phyloP scores from a whole-genome alignment of 164 flowering plant species.

The Chloranthus sessilifolius region DNA sequence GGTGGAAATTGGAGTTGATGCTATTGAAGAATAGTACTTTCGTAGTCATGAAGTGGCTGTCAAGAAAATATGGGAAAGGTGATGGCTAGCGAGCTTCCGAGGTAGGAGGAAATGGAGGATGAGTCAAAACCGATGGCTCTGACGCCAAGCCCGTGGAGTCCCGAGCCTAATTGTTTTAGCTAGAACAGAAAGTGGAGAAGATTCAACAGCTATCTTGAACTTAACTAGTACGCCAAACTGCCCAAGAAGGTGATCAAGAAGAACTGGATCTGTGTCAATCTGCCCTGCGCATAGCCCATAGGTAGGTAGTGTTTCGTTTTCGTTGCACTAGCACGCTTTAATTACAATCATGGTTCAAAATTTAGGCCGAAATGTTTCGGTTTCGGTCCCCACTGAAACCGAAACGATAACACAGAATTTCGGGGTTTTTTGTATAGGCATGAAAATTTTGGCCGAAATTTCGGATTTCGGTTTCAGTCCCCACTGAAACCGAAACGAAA shows the following conservation, averaged over 20 bases:
- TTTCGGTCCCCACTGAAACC: too few species aligned
- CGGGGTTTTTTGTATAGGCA: too few species aligned
- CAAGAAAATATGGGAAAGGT: constrained; percentile 68
- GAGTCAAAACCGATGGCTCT: constrained; percentile 69
- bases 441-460: too few species aligned
- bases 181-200: constrained; percentile 43
- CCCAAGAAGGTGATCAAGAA: constrained; percentile 75
- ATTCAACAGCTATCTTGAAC: too few species aligned
- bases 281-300: too few species aligned
- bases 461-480: too few species aligned
- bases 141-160: constrained; percentile 65
- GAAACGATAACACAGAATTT: too few species aligned
- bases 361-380: too few species aligned
- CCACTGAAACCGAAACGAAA: too few species aligned
- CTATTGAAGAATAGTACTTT: constrained; percentile 47
- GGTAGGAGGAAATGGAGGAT: constrained; percentile 70
- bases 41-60: constrained; percentile 38
- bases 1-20: constrained; percentile 50
- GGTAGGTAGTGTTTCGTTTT: constrained; percentile 51
- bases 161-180: constrained; percentile 85
- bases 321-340: constrained; percentile 80
- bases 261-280: constrained; percentile 60
- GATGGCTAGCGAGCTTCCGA: constrained; percentile 78
- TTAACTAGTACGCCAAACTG: too few species aligned
- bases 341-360: too few species aligned